phyloP scores from a whole-genome alignment of 208 protist species.

The Acanthamoeba pearcei region DNA sequence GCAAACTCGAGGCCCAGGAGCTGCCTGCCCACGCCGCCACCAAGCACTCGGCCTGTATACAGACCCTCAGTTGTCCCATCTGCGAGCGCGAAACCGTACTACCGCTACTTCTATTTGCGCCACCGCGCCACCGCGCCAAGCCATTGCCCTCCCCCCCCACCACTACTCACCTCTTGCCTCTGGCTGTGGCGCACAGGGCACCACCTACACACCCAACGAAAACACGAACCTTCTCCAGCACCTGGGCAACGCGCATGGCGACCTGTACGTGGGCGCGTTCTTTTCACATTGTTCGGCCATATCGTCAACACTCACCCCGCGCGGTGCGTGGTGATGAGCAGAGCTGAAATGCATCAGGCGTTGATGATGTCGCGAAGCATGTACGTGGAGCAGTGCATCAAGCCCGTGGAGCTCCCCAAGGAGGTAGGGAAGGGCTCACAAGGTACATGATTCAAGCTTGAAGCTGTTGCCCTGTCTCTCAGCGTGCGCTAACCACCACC shows the following conservation, averaged over 20 bases:
- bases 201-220: slow-evolving; percentile 4
- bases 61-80: slow-evolving; percentile 48
- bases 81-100: slow-evolving; percentile 34
- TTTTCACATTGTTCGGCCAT: not conserved
- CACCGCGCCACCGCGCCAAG: not conserved
- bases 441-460: not conserved
- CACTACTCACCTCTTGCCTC: not conserved
- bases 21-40: slow-evolving; percentile 42
- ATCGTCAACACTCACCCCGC: not conserved
- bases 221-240: slow-evolving; percentile 53
- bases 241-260: slow-evolving; percentile 12
- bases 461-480: not conserved
- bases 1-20: slow-evolving; percentile 25
- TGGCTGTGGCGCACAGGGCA: not conserved
- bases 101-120: not conserved
- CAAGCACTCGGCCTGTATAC: slow-evolving; percentile 13
- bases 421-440: slow-evolving; percentile 34
- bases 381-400: not conserved
- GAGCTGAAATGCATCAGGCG: slow-evolving; percentile 22
- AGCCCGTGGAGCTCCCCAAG: slow-evolving; percentile 54
- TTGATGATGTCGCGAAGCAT: slow-evolving; percentile 7
- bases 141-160: not conserved
- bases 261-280: not conserved
- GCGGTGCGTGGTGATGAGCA: not conserved
- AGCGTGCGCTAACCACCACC: not conserved